These are phyloP conservation scores for Thinopyrum elongatum DNA, from an alignment of 176 grass and related monocot species.

Conservation along the genomic window DNA sequence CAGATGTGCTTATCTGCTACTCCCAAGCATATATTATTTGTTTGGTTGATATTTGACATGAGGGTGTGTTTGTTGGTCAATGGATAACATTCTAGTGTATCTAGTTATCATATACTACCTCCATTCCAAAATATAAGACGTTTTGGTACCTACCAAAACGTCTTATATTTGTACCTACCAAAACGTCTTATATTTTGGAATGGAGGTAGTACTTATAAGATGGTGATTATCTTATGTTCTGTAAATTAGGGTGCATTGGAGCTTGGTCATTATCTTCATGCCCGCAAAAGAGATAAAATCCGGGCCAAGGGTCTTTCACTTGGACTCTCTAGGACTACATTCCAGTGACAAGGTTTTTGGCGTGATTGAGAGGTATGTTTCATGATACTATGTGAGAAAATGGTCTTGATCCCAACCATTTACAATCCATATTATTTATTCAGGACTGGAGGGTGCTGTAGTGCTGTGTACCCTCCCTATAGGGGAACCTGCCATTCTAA, in stretches of 20 bases:
- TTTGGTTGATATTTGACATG: conserved; percentile 12
- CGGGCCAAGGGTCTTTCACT: conserved; percentile 74
- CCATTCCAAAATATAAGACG: too few species aligned
- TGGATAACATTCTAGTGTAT: not conserved
- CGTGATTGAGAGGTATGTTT: conserved; percentile 46
- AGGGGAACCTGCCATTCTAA: not conserved
- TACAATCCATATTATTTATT: not conserved
- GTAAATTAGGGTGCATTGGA: conserved; percentile 84
- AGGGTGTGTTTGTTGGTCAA: conserved; percentile 1
- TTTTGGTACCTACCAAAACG: too few species aligned
- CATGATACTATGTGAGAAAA: not conserved
- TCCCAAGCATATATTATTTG: conserved; percentile 4
- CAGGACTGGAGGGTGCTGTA: not conserved
- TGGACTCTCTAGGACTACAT: conserved; percentile 85
- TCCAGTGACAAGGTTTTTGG: conserved; percentile 55
- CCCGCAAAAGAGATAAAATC: conserved; percentile 54
- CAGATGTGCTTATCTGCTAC: not conserved
- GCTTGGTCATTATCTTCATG: conserved; percentile 85
- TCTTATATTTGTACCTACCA: too few species aligned
- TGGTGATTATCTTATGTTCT: conserved; percentile 4
- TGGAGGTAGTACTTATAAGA: not conserved
- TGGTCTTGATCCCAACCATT: conserved; percentile 8
- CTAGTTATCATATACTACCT: conserved; percentile 9
- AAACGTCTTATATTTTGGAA: too few species aligned
- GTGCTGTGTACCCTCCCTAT: not conserved